Evolutionary conservation across 192 early-diverging fungal genomes (phyloP).

Genomic region (Podila minutissima): DNA sequence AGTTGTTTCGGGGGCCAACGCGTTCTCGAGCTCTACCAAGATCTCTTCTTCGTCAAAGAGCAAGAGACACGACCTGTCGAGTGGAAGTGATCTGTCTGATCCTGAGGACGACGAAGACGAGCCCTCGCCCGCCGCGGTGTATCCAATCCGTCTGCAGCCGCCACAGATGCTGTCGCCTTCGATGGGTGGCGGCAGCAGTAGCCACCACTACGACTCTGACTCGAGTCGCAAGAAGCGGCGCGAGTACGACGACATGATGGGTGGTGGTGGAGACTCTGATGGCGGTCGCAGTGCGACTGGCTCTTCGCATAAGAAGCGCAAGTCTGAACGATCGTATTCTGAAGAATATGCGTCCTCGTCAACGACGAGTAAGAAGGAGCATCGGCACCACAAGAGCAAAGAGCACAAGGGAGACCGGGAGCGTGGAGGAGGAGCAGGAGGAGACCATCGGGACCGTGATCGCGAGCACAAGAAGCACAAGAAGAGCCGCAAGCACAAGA

Average conservation of each 20-base stretch:
- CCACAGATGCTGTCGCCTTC: constrained; percentile 29
- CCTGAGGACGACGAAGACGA: constrained; percentile 38
- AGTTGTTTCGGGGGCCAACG: neutral
- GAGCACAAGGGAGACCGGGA: neutral
- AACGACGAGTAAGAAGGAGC: constrained; percentile 14
- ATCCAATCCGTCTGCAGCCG: constrained; percentile 35
- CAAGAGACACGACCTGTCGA: constrained; percentile 18
- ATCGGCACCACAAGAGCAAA: constrained; percentile 25
- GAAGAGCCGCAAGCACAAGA: constrained; percentile 50
- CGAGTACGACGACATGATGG: constrained; percentile 1
- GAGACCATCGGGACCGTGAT: constrained; percentile 4
- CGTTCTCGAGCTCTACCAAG: neutral
- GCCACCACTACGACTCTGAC: constrained; percentile 32
- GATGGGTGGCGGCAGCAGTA: neutral
- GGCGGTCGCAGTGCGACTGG: constrained; percentile 13
- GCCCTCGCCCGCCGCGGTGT: neutral
- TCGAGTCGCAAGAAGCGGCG: constrained; percentile 29
- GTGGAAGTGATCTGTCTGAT: constrained; percentile 42
- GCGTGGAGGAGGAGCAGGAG: neutral
- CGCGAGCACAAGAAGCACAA: constrained; percentile 42
- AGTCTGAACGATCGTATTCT: constrained; percentile 27
- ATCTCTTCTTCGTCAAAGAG: constrained; percentile 3
- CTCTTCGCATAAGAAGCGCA: constrained; percentile 9
- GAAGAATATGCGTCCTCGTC: constrained; percentile 41
- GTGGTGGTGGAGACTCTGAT: neutral